Conservation (phyloP, 192 early-diverging fungal species). For the Backusella tuberculispora region DNA sequence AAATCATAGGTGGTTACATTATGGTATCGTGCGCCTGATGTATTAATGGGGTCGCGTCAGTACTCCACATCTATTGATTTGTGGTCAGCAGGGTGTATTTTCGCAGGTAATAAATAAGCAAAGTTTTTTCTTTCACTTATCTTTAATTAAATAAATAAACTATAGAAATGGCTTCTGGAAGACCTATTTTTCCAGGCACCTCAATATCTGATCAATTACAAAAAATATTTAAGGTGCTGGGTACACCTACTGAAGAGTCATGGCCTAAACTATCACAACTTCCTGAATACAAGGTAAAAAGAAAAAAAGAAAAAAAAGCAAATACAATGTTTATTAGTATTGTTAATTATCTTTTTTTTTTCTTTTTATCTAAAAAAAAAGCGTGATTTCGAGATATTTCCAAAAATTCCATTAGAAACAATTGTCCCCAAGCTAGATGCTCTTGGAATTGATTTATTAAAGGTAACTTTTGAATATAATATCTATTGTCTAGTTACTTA, state of each 20-base stretch:
- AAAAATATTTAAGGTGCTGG: constrained; percentile 90
- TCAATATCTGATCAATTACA: constrained; percentile 87
- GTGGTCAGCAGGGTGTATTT: constrained; percentile 90
- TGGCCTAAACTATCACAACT: constrained; percentile 89
- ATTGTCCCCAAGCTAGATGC: constrained; percentile 84
- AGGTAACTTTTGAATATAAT: constrained; percentile 40
- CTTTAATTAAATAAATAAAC: neutral
- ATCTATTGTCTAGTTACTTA: neutral
- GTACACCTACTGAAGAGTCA: constrained; percentile 76
- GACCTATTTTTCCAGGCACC: constrained; percentile 90
- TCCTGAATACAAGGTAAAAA: constrained; percentile 82
- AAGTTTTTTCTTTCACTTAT: neutral
- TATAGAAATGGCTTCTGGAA: constrained; percentile 82
- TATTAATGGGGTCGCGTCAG: constrained; percentile 85
- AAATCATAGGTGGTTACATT: constrained; percentile 71
- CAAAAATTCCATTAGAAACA: constrained; percentile 69
- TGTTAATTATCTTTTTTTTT: neutral
- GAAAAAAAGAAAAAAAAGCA: too few species aligned
- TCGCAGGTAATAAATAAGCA: constrained; percentile 59
- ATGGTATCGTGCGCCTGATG: constrained; percentile 90
- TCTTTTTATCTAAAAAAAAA: constrained; percentile 16
- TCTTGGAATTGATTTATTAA: constrained; percentile 85
- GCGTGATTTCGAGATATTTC: constrained; percentile 78
- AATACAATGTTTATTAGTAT: too few species aligned
- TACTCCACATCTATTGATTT: constrained; percentile 89